Evolutionary conservation across 169 alveolate species (phyloP), one percentile per base, ranked within the genome.

Genomic region (Cytauxzoon felis): DNA sequence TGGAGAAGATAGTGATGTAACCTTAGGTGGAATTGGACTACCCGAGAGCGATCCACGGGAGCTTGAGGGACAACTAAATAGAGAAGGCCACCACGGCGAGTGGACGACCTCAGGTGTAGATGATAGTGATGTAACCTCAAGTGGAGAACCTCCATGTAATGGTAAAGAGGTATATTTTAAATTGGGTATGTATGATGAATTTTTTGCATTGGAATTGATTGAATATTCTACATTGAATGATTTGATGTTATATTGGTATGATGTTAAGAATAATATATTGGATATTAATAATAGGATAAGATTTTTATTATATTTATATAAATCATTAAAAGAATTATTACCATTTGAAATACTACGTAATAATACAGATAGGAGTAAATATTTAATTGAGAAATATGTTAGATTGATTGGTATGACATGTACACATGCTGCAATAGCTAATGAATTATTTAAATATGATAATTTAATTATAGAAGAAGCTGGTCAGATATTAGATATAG

Each of bases 331-430:
- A 68, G 95, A 92, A 72, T 89, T 93, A 67, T 86, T 87, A 29
- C 92, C 96, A 41, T 95, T 91, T 67, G 98, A 95, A 67, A 88
- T 95, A 57, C 78, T 95, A 69, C 87, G 96, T 61, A 93, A 90
- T 69, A 82, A 90, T 40, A 64, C 78, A 13, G 97, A 95, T 64
- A 81, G 98, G n/a, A 94, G 95, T 23, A 85, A 89, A 73, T 93
- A 85, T 67, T 84, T 95, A 58, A 88, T 95, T 58, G 91, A 95
- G 56, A 82, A 83, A 56, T 92, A 93, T 50, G 93, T 97, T 3
- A 89, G 94, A 64, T 90, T 95, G 41, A 84, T 95, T 16, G 98
- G 97, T 4, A 89, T 95, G 95, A 95, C 98, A 11, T 92, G 97
- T 61, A 95, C 98, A 33, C 97, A 93, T 66, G 97, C 97, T 5